Conservation (phyloP, 2,329 filamentous ascomycete species). For the Cytospora paraplurivora region DNA sequence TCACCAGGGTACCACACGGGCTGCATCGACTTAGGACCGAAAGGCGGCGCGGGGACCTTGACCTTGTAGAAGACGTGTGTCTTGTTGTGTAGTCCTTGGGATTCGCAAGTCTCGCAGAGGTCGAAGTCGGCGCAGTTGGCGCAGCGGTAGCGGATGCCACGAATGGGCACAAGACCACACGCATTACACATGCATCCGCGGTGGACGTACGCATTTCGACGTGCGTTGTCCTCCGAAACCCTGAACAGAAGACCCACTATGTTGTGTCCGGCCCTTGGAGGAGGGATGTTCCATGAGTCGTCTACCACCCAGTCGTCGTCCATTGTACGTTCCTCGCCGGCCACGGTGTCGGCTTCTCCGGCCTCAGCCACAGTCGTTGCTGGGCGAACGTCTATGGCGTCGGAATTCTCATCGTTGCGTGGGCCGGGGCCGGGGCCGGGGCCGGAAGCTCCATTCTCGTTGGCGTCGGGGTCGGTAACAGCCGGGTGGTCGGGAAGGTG, state of each 20-base stretch:
- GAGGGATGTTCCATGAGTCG: constrained; percentile 39
- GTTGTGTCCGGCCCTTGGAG: constrained; percentile 68
- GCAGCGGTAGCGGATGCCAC: constrained; percentile 90
- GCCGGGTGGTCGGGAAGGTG: constrained; percentile 28
- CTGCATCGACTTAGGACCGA: constrained; percentile 78
- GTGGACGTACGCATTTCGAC: constrained; percentile 86
- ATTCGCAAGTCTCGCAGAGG: constrained; percentile 90
- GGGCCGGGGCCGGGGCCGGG: constrained; percentile 41
- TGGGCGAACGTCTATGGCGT: constrained; percentile 29
- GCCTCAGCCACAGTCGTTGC: constrained; percentile 42
- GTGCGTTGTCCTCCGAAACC: constrained; percentile 90
- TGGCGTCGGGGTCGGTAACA: constrained; percentile 35
- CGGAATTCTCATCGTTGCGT: constrained; percentile 47
- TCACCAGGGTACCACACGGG: constrained; percentile 89
- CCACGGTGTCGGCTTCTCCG: constrained; percentile 36
- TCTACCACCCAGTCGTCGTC: constrained; percentile 58
- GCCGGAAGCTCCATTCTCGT: constrained; percentile 46
- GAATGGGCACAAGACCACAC: constrained; percentile 85
- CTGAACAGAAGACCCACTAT: constrained; percentile 85
- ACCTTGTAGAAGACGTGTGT: constrained; percentile 98
- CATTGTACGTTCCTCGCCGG: constrained; percentile 42
- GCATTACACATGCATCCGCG: constrained; percentile 89
- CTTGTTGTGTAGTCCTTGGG: constrained; percentile 74
- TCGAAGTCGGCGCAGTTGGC: constrained; percentile 96
- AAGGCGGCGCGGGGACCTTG: constrained; percentile 81